Percentiles rank a stretch among this genome's conserved stretches.
These are phyloP conservation scores for Phaseolus lunatus DNA, from an alignment of 306 rosid genomes.

Conservation along the genomic window DNA sequence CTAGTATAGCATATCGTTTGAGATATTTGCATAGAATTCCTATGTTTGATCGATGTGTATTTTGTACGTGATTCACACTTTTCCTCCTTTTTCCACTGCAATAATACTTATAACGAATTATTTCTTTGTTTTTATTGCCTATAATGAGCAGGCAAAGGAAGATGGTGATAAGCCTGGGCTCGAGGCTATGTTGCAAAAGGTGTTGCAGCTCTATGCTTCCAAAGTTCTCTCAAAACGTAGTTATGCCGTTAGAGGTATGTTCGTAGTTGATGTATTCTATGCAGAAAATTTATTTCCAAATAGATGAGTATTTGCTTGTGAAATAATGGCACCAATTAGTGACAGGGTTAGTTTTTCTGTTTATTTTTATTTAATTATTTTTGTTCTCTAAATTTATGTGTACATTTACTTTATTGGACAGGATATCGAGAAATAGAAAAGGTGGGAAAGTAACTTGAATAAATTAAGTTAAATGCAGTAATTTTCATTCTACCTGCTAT, in stretches of 20 bases:
- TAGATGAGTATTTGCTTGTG: constrained; percentile 36
- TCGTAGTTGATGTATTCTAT: constrained; percentile 11
- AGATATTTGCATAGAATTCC: constrained; percentile 19
- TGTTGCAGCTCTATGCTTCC: constrained; percentile 92
- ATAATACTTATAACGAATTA: not conserved
- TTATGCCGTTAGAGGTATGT: constrained; percentile 76
- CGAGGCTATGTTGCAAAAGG: constrained; percentile 96
- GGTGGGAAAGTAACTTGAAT: constrained; percentile 24
- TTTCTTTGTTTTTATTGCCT: constrained; percentile 32
- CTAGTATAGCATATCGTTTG: constrained; percentile 20
- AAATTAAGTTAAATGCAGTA: constrained; percentile 1
- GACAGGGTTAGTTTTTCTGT: not conserved
- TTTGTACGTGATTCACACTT: constrained; percentile 4
- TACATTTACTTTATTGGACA: constrained; percentile 34
- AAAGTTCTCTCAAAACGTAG: constrained; percentile 83
- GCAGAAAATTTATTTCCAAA: constrained; percentile 13
- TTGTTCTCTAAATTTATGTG: not conserved
- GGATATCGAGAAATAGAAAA: constrained; percentile 2
- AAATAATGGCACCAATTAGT: constrained; percentile 9
- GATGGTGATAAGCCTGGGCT: constrained; percentile 97
- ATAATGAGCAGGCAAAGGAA: constrained; percentile 79
- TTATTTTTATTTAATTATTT: not conserved
- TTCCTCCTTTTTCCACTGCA: constrained; percentile 11
- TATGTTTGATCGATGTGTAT: constrained; percentile 7
- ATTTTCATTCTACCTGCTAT: constrained; percentile 11